phyloP scores from a whole-genome alignment of 2,329 filamentous ascomycete genomes.

The Sporothrix protearum region DNA sequence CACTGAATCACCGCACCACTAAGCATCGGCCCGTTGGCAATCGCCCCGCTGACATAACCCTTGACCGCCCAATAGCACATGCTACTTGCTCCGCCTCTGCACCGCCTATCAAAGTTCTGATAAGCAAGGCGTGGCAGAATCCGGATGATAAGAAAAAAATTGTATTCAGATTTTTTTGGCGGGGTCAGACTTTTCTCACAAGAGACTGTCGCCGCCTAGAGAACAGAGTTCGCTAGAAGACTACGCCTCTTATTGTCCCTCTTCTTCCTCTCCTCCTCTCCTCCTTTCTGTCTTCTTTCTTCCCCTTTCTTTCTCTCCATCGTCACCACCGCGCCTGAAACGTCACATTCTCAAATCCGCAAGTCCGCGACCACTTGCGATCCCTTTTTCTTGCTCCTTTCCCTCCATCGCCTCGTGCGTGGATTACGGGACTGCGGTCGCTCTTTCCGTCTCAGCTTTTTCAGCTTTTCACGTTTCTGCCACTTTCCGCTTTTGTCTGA shows the following conservation, averaged over 20 bases:
- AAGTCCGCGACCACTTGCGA: constrained; percentile 15
- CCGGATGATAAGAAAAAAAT: constrained; percentile 21
- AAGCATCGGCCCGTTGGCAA: neutral
- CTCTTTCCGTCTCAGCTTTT: neutral
- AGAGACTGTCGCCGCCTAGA: neutral
- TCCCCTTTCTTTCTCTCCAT: neutral
- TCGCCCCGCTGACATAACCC: constrained; percentile 10
- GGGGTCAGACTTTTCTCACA: constrained; percentile 21
- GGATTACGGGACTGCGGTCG: constrained; percentile 9
- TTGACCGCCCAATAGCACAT: neutral
- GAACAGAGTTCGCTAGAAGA: neutral
- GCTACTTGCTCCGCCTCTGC: neutral
- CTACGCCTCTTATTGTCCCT: constrained; percentile 1
- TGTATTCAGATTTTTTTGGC: constrained; percentile 12
- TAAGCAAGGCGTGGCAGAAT: constrained; percentile 23
- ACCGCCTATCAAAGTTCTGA: constrained; percentile 16
- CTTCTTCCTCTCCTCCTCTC: neutral
- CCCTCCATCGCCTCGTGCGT: constrained; percentile 17
- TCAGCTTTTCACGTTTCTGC: neutral
- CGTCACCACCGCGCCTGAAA: neutral
- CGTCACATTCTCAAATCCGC: neutral
- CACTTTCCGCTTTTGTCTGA: neutral
- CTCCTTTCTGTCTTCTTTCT: neutral
- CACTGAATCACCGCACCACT: constrained; percentile 4
- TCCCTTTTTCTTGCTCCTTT: neutral